These are phyloP conservation scores for Vitis rupestris DNA, from an alignment of 164 flowering plant genomes.

Conservation along the genomic window DNA sequence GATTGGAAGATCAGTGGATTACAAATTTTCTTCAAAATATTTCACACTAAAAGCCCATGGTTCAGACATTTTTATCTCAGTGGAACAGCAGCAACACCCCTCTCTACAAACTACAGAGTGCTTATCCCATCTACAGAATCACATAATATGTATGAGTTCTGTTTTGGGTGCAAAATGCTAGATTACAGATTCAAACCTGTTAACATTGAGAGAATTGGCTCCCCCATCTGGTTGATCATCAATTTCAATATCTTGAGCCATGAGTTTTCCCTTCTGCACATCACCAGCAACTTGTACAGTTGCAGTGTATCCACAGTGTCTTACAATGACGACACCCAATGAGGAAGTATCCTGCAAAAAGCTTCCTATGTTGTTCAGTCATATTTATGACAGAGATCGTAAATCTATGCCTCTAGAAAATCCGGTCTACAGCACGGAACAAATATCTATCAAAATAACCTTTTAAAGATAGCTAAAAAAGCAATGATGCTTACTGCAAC, in stretches of 20 bases:
- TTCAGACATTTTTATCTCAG: too few relatives aligned
- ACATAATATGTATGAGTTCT: neutral
- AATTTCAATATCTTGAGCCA: slow-evolving; percentile 47
- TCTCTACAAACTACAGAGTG: too few relatives aligned
- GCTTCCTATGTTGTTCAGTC: slow-evolving; percentile 8
- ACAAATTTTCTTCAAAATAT: too few relatives aligned
- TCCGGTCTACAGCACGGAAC: too few relatives aligned
- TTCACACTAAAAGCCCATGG: too few relatives aligned
- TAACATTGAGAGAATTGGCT: slow-evolving; percentile 77
- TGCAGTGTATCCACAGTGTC: slow-evolving; percentile 75
- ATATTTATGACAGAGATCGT: neutral
- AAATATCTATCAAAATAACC: too few relatives aligned
- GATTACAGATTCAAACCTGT: slow-evolving; percentile 50
- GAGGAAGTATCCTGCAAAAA: slow-evolving; percentile 73
- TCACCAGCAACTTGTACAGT: slow-evolving; percentile 62
- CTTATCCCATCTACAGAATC: too few relatives aligned
- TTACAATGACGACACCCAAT: slow-evolving; percentile 60
- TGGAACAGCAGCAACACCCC: too few relatives aligned
- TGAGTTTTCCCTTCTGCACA: slow-evolving; percentile 30
- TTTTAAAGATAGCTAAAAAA: too few relatives aligned
- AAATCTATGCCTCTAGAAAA: too few relatives aligned
- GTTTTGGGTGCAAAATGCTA: neutral
- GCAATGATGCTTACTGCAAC: too few relatives aligned
- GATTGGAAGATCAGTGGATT: too few relatives aligned
- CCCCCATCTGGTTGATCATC: slow-evolving; percentile 92